Evolutionary conservation across 169 alveolate genomes (phyloP).

Genomic region (Plasmodium knowlesi): DNA sequence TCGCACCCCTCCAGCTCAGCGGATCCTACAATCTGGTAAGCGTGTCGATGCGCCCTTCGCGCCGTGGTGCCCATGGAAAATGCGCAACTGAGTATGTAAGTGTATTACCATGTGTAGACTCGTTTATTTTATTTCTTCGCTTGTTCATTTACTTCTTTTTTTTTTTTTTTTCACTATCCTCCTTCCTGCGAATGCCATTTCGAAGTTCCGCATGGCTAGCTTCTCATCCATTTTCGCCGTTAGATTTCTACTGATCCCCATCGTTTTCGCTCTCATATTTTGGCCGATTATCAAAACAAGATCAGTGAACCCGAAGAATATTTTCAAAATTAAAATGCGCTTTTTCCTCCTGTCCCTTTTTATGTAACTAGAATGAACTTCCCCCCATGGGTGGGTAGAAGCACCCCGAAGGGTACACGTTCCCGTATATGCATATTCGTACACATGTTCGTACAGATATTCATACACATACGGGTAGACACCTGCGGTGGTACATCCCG

Average conservation of each 20-base stretch:
- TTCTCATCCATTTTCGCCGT: slow-evolving; percentile 7
- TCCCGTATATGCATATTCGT: background rate
- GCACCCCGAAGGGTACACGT: background rate
- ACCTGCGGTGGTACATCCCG: background rate
- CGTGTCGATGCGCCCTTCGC: background rate
- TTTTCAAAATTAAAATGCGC: slow-evolving; percentile 30
- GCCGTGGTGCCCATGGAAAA: background rate
- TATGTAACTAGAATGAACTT: slow-evolving; percentile 24
- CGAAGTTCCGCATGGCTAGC: slow-evolving; percentile 11
- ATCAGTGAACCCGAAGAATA: slow-evolving; percentile 28
- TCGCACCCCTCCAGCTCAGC: slow-evolving; percentile 56
- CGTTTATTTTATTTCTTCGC: too few relatives aligned
- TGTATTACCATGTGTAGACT: background rate
- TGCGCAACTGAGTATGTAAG: background rate
- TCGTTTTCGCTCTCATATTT: slow-evolving; percentile 13
- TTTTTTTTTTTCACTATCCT: background rate
- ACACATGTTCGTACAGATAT: background rate
- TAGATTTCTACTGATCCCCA: slow-evolving; percentile 20
- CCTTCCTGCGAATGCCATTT: background rate
- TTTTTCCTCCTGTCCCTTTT: slow-evolving; percentile 33
- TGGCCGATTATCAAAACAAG: slow-evolving; percentile 27
- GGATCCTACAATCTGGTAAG: slow-evolving; percentile 7
- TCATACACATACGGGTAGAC: background rate
- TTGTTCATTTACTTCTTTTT: background rate
- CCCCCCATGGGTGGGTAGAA: background rate